Conservation (phyloP, 2,329 filamentous ascomycete genomes). For the Coniochaeta sp. region DNA sequence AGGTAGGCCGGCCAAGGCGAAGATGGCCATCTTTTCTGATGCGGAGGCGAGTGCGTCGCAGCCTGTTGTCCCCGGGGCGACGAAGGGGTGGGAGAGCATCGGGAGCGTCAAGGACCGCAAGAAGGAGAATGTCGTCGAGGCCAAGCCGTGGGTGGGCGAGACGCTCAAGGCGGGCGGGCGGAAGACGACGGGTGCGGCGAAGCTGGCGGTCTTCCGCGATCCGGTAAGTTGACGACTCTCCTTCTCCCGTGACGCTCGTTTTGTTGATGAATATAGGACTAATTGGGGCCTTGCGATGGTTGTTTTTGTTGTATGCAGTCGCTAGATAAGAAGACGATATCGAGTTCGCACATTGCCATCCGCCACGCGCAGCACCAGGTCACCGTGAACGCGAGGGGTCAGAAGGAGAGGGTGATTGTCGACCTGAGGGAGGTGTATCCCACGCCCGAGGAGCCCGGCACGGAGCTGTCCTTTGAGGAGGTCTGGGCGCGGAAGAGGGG, state of each 20-base stretch:
- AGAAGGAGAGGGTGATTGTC: slow-evolving; percentile 80
- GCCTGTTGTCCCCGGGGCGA: slow-evolving; percentile 36
- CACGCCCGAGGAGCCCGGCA: slow-evolving; percentile 59
- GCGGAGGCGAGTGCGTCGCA: slow-evolving; percentile 51
- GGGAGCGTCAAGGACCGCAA: slow-evolving; percentile 79
- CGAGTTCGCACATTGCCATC: slow-evolving; percentile 57
- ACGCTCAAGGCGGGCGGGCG: slow-evolving; percentile 83
- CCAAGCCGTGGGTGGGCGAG: slow-evolving; percentile 87
- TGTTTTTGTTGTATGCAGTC: slow-evolving; percentile 45
- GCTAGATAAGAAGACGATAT: slow-evolving; percentile 50
- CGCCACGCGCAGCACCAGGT: slow-evolving; percentile 68
- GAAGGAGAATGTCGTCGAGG: slow-evolving; percentile 86
- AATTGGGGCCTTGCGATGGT: slow-evolving; percentile 49
- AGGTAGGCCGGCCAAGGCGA: slow-evolving; percentile 64
- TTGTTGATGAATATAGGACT: slow-evolving; percentile 92
- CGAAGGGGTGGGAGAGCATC: slow-evolving; percentile 87
- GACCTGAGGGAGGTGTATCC: slow-evolving; percentile 83
- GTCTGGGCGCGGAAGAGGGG: slow-evolving; percentile 73
- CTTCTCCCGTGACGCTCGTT: no score
- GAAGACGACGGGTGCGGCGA: slow-evolving; percentile 59
- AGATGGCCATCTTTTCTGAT: slow-evolving; percentile 89
- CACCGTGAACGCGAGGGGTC: slow-evolving; percentile 76
- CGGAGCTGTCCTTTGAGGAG: slow-evolving; percentile 88
- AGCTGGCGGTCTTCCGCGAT: slow-evolving; percentile 93
- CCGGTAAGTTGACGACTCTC: slow-evolving; percentile 64